These are phyloP conservation scores for Scutellaria baicalensis DNA, from an alignment of 257 asterid genomes.

Conservation along the genomic window DNA sequence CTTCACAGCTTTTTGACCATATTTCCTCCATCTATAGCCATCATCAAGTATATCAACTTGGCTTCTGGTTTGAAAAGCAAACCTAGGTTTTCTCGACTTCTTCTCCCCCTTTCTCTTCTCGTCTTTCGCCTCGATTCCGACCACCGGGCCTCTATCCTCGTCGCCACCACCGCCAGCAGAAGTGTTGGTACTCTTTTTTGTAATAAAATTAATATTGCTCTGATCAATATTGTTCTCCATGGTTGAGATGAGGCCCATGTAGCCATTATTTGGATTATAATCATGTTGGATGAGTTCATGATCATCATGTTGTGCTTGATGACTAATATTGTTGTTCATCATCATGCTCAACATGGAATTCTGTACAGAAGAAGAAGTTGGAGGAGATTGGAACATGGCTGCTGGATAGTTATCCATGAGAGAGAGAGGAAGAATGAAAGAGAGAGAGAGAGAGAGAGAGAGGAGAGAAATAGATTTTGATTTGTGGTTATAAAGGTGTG, in stretches of 20 bases:
- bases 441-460: not conserved
- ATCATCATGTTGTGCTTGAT: not conserved
- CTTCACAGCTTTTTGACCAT: constrained; percentile 57
- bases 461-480: not conserved
- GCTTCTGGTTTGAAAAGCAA: constrained; percentile 51
- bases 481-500: not conserved
- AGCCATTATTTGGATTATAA: not conserved
- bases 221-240: not conserved
- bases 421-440: not conserved
- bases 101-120: constrained; percentile 12
- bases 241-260: not conserved
- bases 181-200: too few relatives aligned
- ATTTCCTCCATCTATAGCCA: constrained; percentile 57
- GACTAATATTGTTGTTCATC: too few relatives aligned
- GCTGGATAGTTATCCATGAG: constrained; percentile 31
- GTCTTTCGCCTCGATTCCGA: not conserved
- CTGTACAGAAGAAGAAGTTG: constrained; percentile 10
- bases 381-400: constrained; percentile 18
- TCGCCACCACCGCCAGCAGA: too few relatives aligned
- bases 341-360: too few relatives aligned
- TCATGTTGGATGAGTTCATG: not conserved
- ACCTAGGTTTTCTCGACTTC: constrained; percentile 26
- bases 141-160: too few relatives aligned
- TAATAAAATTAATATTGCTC: too few relatives aligned
- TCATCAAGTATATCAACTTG: constrained; percentile 61